Evolutionary conservation across 257 asterid species (phyloP).

Genomic region (Eucommia ulmoides): DNA sequence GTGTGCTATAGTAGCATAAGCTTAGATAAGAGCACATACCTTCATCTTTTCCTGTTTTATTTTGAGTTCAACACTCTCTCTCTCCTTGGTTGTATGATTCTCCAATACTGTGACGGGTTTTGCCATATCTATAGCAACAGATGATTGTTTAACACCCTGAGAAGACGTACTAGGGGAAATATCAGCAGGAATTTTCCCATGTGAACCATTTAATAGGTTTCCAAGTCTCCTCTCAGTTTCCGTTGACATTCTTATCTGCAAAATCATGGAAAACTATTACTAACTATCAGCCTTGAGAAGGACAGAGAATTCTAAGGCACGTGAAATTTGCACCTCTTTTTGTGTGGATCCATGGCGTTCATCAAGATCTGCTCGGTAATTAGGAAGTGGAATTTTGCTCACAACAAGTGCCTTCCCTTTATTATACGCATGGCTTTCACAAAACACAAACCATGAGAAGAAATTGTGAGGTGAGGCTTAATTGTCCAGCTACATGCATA

Average conservation of each 20-base stretch:
- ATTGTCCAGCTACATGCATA: too few relatives aligned
- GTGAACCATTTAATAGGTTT: conserved; percentile 47
- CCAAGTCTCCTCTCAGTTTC: conserved; percentile 79
- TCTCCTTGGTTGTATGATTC: conserved; percentile 31
- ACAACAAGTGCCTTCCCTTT: conserved; percentile 87
- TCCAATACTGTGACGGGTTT: conserved; percentile 19
- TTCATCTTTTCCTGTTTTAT: conserved; percentile 68
- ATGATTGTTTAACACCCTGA: conserved; percentile 29
- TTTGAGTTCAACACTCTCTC: conserved; percentile 49
- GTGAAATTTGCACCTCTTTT: conserved; percentile 44
- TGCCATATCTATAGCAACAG: conserved; percentile 23
- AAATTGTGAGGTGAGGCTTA: conserved; percentile 11
- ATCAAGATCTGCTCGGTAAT: conserved; percentile 96
- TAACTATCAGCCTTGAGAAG: too few relatives aligned
- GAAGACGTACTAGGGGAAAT: conserved; percentile 32
- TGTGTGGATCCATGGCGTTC: conserved; percentile 84
- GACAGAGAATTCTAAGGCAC: conserved; percentile 8
- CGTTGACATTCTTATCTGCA: conserved; percentile 72
- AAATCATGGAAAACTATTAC: conserved; percentile 6
- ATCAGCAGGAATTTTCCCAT: conserved; percentile 19
- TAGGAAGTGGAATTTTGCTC: conserved; percentile 85
- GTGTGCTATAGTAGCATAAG: not conserved
- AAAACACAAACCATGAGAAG: conserved; percentile 22
- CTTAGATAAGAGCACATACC: conserved; percentile 25
- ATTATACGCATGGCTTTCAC: conserved; percentile 83